Percentiles rank a stretch among this genome's conserved stretches.
Conservation (phyloP, 345 rosid species). For the Bruguiera gymnorhiza region DNA sequence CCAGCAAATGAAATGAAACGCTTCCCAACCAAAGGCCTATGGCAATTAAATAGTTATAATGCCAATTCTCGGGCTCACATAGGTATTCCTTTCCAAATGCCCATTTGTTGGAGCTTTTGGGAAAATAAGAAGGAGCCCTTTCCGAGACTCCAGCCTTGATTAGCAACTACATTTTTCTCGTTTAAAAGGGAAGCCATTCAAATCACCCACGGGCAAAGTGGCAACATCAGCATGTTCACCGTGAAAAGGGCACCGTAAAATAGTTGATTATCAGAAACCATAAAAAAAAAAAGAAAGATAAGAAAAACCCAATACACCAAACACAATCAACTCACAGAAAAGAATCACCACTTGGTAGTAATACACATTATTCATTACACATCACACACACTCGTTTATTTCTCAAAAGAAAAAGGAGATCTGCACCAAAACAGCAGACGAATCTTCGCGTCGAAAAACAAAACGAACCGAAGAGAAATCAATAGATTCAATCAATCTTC, state of each 20-base stretch:
- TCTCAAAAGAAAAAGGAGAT: too few species aligned
- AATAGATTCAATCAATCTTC: too few species aligned
- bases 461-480: too few species aligned
- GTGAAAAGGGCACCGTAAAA: neutral
- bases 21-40: slow-evolving; percentile 65
- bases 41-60: slow-evolving; percentile 26
- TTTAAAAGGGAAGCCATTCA: too few species aligned
- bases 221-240: slow-evolving; percentile 12
- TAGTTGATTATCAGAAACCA: neutral
- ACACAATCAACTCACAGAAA: too few species aligned
- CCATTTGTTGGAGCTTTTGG: slow-evolving; percentile 18
- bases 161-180: neutral
- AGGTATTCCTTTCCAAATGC: slow-evolving; percentile 43
- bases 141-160: slow-evolving; percentile 68
- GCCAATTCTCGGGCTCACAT: slow-evolving; percentile 56
- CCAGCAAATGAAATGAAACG: slow-evolving; percentile 20
- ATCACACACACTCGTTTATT: too few species aligned
- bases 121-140: slow-evolving; percentile 26
- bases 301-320: neutral
- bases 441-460: too few species aligned
- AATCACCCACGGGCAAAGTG: neutral
- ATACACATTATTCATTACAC: too few species aligned
- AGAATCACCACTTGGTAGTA: too few species aligned
- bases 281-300: neutral
- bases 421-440: too few species aligned